These are phyloP conservation scores for Dothidotthia symphoricarpi DNA, from an alignment of 2,329 filamentous ascomycete species.

Conservation along the genomic window DNA sequence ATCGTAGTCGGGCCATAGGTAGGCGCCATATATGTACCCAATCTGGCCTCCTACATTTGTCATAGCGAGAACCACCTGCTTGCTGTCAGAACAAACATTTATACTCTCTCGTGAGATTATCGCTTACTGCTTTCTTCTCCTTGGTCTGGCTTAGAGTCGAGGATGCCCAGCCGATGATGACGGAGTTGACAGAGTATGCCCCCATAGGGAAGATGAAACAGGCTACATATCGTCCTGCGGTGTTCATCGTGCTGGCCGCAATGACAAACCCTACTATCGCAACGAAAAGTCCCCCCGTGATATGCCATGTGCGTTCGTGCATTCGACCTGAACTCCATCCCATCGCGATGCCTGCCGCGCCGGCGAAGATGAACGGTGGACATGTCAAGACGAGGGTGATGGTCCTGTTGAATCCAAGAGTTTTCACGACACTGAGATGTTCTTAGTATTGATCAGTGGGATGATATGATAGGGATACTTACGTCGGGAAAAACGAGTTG, in stretches of 20 bases:
- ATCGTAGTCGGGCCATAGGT: conserved; percentile 28
- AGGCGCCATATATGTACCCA: conserved; percentile 32
- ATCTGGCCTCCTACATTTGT: conserved; percentile 31
- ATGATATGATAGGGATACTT: conserved; percentile 5
- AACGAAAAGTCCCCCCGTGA: conserved; percentile 44
- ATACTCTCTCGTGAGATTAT: neutral
- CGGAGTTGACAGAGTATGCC: conserved; percentile 32
- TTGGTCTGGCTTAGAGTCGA: conserved; percentile 31
- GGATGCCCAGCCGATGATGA: conserved; percentile 32
- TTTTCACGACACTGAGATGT: conserved; percentile 33
- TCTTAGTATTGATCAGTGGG: neutral
- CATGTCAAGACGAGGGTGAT: conserved; percentile 41
- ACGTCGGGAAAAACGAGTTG: conserved; percentile 37
- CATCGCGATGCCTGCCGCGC: conserved; percentile 48
- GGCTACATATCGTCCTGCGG: conserved; percentile 28
- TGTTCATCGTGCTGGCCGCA: conserved; percentile 28
- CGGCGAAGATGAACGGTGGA: conserved; percentile 52
- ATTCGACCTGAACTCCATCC: conserved; percentile 53
- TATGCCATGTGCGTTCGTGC: conserved; percentile 54
- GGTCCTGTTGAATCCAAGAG: conserved; percentile 39
- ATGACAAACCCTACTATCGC: conserved; percentile 47
- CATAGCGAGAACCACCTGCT: conserved; percentile 30
- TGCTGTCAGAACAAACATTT: neutral
- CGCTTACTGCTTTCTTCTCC: conserved; percentile 28
- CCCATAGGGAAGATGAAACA: conserved; percentile 35